Conservation (phyloP, 2,329 filamentous ascomycete species). For the Orbilia oligospora region DNA sequence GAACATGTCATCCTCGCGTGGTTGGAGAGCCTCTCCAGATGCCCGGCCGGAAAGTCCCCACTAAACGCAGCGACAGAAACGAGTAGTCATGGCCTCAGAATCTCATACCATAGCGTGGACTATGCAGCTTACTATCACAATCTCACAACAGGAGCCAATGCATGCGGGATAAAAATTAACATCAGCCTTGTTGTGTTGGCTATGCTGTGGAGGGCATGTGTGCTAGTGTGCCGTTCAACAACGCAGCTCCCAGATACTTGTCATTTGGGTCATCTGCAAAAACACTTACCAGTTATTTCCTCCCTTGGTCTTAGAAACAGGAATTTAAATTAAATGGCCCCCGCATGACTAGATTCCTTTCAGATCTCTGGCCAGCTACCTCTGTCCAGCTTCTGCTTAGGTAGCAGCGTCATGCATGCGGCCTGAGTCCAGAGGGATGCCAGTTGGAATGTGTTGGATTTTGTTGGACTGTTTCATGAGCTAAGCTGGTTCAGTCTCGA, state of each 20-base stretch:
- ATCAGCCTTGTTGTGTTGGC: background rate
- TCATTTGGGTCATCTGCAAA: slow-evolving; percentile 38
- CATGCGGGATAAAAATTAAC: slow-evolving; percentile 2
- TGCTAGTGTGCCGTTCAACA: slow-evolving; percentile 8
- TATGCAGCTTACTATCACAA: slow-evolving; percentile 30
- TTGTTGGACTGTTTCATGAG: slow-evolving; percentile 55
- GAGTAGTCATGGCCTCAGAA: background rate
- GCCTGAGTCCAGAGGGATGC: background rate
- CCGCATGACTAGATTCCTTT: slow-evolving; percentile 1
- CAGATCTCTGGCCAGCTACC: background rate
- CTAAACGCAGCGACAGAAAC: background rate
- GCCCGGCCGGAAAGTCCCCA: background rate
- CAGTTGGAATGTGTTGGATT: slow-evolving; percentile 38
- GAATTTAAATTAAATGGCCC: background rate
- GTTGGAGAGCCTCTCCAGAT: slow-evolving; percentile 11
- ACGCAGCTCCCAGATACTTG: slow-evolving; percentile 47
- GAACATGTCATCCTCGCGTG: slow-evolving; percentile 21
- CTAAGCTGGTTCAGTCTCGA: no score
- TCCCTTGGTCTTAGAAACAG: slow-evolving; percentile 6
- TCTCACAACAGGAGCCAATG: slow-evolving; percentile 41
- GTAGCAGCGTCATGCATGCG: slow-evolving; percentile 12
- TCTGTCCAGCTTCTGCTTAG: slow-evolving; percentile 15
- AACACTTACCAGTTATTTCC: background rate
- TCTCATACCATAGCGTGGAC: background rate
- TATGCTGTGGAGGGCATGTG: slow-evolving; percentile 8